Conservation (phyloP, 2,329 filamentous ascomycete species). For the Ophiostoma tasmaniense region DNA sequence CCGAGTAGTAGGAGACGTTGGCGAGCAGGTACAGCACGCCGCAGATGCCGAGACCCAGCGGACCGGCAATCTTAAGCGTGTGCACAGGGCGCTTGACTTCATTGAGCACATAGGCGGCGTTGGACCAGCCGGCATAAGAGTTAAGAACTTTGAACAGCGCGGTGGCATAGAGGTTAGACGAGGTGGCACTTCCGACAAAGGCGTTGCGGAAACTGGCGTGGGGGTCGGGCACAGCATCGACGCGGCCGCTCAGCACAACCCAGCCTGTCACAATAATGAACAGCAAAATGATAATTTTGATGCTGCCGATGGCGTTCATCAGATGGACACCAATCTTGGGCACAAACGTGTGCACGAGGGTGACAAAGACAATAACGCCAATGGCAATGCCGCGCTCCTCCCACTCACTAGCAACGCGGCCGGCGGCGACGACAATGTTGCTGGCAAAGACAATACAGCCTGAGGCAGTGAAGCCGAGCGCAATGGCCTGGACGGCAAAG, state of each 20-base stretch:
- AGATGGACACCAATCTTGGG: conserved; percentile 53
- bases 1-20: conserved; percentile 58
- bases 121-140: conserved; percentile 52
- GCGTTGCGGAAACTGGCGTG: conserved; percentile 46
- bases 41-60: conserved; percentile 49
- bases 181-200: conserved; percentile 40
- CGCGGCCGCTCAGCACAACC: conserved; percentile 44
- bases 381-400: conserved; percentile 48
- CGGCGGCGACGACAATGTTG: conserved; percentile 43
- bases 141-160: conserved; percentile 53
- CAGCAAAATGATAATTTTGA: conserved; percentile 52
- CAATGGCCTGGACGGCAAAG: conserved; percentile 36
- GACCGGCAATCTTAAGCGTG: conserved; percentile 56
- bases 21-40: conserved; percentile 55
- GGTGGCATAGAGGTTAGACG: conserved; percentile 40
- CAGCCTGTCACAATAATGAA: conserved; percentile 55
- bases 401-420: conserved; percentile 43
- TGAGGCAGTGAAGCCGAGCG: conserved; percentile 19
- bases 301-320: conserved; percentile 49
- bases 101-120: conserved; percentile 57
- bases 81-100: conserved; percentile 58
- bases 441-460: conserved; percentile 25
- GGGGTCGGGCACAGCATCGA: conserved; percentile 41
- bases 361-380: conserved; percentile 45
- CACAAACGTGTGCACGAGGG: conserved; percentile 41